A percentile compares a stretch with the other conserved stretches of the same genome.
Conservation (phyloP, 2,329 filamentous ascomycete species). For the Chrysoporthe puriensis region DNA sequence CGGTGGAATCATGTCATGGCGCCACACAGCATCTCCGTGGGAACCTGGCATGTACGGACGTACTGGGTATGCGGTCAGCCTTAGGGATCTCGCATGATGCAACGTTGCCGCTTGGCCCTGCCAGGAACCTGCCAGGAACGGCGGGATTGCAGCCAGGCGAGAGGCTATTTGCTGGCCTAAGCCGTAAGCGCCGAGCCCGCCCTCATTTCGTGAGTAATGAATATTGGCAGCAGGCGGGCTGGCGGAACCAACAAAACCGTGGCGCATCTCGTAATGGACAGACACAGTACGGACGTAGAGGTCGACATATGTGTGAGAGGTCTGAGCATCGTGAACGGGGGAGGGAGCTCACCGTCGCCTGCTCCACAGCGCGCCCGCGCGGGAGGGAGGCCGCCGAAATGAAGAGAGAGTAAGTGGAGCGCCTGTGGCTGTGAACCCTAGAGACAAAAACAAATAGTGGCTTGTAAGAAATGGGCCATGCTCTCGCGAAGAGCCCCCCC, state of each 20-base stretch:
- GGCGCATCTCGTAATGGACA: too few relatives aligned
- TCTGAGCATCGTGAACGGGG: too few relatives aligned
- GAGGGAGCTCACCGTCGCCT: neutral
- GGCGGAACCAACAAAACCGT: too few relatives aligned
- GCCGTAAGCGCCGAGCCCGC: neutral
- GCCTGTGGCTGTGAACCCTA: neutral
- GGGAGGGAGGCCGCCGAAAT: neutral
- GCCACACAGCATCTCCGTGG: too few relatives aligned
- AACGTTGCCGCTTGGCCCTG: slow-evolving; percentile 12
- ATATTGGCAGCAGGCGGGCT: too few relatives aligned
- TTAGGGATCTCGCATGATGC: neutral
- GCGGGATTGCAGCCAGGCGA: neutral
- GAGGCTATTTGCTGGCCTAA: neutral
- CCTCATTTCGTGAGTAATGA: neutral
- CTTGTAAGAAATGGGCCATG: neutral
- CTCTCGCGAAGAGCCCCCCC: too few relatives aligned
- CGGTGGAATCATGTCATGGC: neutral
- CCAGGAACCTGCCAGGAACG: neutral
- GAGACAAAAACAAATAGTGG: neutral
- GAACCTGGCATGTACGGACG: too few relatives aligned
- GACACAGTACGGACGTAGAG: too few relatives aligned
- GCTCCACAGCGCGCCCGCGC: neutral
- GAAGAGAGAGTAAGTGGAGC: neutral
- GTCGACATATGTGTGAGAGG: too few relatives aligned
- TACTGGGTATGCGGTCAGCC: neutral